phyloP scores from a whole-genome alignment of 331 rosid genomes.

The Quercus tomentella region DNA sequence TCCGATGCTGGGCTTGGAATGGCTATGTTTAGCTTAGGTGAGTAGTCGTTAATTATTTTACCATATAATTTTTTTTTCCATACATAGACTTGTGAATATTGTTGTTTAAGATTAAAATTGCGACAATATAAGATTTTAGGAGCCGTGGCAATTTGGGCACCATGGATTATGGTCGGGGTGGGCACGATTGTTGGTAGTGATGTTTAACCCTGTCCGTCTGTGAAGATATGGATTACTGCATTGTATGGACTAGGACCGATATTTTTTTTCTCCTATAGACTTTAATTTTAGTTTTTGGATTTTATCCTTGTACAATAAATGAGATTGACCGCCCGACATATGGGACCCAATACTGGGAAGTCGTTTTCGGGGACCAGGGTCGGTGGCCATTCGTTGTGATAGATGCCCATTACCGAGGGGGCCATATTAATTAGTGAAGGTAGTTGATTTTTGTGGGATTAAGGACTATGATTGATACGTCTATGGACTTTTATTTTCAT shows the following conservation, averaged over 20 bases:
- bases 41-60: constrained; percentile 31
- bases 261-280: neutral
- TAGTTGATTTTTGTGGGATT: constrained; percentile 9
- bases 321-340: constrained; percentile 68
- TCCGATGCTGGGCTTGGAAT: constrained; percentile 99
- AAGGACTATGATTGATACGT: neutral
- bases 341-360: constrained; percentile 38
- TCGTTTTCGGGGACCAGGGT: constrained; percentile 54
- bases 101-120: too few relatives aligned
- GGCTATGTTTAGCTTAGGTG: constrained; percentile 99
- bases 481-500: neutral
- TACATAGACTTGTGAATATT: too few relatives aligned
- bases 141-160: neutral
- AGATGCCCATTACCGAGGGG: constrained; percentile 13
- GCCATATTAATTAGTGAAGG: neutral
- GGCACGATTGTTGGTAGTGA: constrained; percentile 16
- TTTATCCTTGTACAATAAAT: constrained; percentile 19
- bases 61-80: too few relatives aligned
- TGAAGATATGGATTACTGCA: neutral
- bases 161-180: constrained; percentile 3
- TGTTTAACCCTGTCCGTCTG: constrained; percentile 6
- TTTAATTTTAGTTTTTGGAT: neutral
- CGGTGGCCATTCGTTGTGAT: constrained; percentile 28
- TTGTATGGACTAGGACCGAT: neutral
- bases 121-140: neutral